Conservation (phyloP, 2,329 filamentous ascomycete species). For the Hymenoscyphus albidus region DNA sequence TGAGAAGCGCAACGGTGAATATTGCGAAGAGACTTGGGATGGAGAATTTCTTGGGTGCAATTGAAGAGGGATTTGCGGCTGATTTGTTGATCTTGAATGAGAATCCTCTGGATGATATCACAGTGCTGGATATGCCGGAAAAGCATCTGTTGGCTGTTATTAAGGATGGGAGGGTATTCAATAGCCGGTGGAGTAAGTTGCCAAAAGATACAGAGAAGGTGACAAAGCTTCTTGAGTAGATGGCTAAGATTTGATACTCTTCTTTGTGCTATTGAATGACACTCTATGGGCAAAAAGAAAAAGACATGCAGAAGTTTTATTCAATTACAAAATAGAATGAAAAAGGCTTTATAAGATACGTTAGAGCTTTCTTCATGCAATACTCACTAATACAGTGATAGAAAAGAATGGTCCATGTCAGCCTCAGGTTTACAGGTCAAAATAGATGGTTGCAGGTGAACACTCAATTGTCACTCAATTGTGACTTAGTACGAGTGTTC, state of each 20-base stretch:
- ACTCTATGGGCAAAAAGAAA: not conserved
- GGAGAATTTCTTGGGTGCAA: conserved; percentile 45
- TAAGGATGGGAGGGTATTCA: conserved; percentile 48
- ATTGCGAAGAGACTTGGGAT: conserved; percentile 47
- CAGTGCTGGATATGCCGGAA: conserved; percentile 45
- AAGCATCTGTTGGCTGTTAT: conserved; percentile 47
- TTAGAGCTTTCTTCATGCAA: too few species aligned
- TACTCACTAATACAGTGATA: too few species aligned
- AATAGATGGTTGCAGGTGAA: too few species aligned
- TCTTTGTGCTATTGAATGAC: too few species aligned
- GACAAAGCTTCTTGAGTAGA: not conserved
- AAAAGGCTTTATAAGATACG: too few species aligned
- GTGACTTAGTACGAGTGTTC: too few species aligned
- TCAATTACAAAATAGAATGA: too few species aligned
- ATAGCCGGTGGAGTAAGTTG: conserved; percentile 22
- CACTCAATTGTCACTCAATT: too few species aligned
- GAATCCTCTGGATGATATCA: conserved; percentile 54
- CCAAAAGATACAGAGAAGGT: not conserved
- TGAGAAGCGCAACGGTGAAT: conserved; percentile 51
- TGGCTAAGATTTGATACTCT: too few species aligned
- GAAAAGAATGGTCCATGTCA: too few species aligned
- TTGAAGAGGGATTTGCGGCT: conserved; percentile 47
- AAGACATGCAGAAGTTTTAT: too few species aligned
- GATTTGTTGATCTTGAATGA: conserved; percentile 50
- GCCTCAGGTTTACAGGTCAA: too few species aligned